Evolutionary conservation across 495 filamentous ascomycete species (phyloP).

Genomic region (Amniculicola lignicola): DNA sequence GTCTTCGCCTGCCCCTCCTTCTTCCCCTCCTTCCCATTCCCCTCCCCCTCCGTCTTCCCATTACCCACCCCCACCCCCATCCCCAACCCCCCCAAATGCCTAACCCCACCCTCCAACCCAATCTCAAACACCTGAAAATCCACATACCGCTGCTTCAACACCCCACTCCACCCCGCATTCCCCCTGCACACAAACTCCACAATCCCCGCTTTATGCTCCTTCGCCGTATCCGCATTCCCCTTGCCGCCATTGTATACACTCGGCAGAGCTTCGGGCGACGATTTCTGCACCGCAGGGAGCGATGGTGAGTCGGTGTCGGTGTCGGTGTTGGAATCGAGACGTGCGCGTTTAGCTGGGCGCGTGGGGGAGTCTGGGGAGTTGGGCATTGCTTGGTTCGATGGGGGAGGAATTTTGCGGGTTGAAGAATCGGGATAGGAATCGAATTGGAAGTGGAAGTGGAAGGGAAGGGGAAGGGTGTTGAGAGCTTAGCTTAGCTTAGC

Average conservation of each 20-base stretch:
- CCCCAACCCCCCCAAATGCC: slow-evolving; percentile 63
- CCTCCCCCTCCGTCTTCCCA: not conserved
- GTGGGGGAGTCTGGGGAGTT: not conserved
- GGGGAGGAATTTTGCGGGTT: too few species aligned
- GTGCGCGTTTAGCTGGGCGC: slow-evolving; percentile 10
- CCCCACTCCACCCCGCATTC: slow-evolving; percentile 35
- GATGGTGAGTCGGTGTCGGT: not conserved
- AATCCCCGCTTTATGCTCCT: slow-evolving; percentile 38
- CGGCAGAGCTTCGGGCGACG: not conserved
- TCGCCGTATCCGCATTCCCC: slow-evolving; percentile 8
- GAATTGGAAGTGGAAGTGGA: too few species aligned
- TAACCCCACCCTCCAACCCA: slow-evolving; percentile 66
- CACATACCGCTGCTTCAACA: slow-evolving; percentile 59
- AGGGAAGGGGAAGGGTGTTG: too few species aligned
- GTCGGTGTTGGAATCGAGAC: not conserved
- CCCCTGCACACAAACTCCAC: slow-evolving; percentile 37
- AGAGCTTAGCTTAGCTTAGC: too few species aligned
- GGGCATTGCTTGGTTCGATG: not conserved
- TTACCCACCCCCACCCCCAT: slow-evolving; percentile 26
- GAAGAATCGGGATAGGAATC: too few species aligned
- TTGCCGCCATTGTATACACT: not conserved
- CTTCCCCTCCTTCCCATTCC: not conserved
- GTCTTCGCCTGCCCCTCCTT: slow-evolving; percentile 13
- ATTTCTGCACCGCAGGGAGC: not conserved
- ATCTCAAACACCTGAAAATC: slow-evolving; percentile 98